These are phyloP conservation scores for Pseudomonodictys pantanalensis DNA, from an alignment of 495 filamentous ascomycete species.

Conservation along the genomic window DNA sequence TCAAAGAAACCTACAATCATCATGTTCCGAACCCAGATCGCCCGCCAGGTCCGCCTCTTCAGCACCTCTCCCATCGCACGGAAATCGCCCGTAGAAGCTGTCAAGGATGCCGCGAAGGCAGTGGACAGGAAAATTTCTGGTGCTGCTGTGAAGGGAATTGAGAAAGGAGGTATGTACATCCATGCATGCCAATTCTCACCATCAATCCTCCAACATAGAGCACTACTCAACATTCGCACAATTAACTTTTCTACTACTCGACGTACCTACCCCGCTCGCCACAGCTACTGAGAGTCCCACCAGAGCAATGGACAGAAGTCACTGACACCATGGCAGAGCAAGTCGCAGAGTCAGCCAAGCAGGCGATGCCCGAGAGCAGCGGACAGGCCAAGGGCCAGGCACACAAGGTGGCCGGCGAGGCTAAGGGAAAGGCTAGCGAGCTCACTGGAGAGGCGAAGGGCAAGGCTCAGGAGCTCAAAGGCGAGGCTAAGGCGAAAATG, in stretches of 20 bases:
- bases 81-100: conserved; percentile 46
- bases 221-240: no score
- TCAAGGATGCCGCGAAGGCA: conserved; percentile 57
- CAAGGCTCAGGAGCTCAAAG: conserved; percentile 23
- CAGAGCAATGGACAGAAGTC: no score
- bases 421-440: conserved; percentile 40
- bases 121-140: conserved; percentile 55
- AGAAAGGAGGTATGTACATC: conserved; percentile 54
- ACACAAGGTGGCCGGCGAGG: conserved; percentile 38
- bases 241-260: no score
- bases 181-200: no score
- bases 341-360: conserved; percentile 46
- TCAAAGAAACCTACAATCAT: not conserved
- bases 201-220: no score
- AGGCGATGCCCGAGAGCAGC: conserved; percentile 44
- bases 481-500: conserved; percentile 41
- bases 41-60: conserved; percentile 42
- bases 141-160: conserved; percentile 59
- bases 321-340: conserved; percentile 45
- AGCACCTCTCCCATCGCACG: conserved; percentile 35
- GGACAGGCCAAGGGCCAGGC: conserved; percentile 47
- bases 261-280: no score
- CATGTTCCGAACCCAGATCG: conserved; percentile 34
- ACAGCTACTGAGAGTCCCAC: no score
- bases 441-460: conserved; percentile 36